A percentile compares a stretch with the other conserved stretches of the same genome.
phyloP scores from a whole-genome alignment of 2,329 filamentous ascomycete species.

The Thelonectria discophora region DNA sequence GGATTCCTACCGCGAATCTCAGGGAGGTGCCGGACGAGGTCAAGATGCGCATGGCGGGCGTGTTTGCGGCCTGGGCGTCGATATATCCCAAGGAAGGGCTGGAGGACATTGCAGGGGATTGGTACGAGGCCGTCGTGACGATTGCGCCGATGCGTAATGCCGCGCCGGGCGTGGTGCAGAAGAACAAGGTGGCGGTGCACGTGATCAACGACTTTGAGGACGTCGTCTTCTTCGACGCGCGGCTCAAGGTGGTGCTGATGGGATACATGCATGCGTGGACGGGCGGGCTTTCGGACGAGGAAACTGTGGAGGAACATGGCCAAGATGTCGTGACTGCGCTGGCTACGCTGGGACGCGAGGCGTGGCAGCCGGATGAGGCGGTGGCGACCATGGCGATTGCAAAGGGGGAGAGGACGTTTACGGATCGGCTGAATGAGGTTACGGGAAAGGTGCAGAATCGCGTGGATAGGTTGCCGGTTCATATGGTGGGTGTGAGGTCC shows the following conservation, averaged over 20 bases:
- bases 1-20: slow-evolving; percentile 65
- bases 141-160: slow-evolving; percentile 61
- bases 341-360: slow-evolving; percentile 56
- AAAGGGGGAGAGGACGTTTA: slow-evolving; percentile 53
- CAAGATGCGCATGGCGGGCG: slow-evolving; percentile 63
- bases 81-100: slow-evolving; percentile 47
- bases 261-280: slow-evolving; percentile 60
- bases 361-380: slow-evolving; percentile 55
- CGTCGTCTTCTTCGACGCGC: slow-evolving; percentile 51
- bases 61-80: slow-evolving; percentile 72
- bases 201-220: slow-evolving; percentile 62
- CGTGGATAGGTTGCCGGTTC: slow-evolving; percentile 67
- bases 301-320: slow-evolving; percentile 44
- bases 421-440: slow-evolving; percentile 58
- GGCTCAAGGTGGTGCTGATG: slow-evolving; percentile 66
- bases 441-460: slow-evolving; percentile 61
- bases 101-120: slow-evolving; percentile 53
- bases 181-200: slow-evolving; percentile 62
- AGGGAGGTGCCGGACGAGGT: slow-evolving; percentile 61
- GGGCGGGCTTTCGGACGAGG: slow-evolving; percentile 28
- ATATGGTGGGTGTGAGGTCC: slow-evolving; percentile 66
- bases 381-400: slow-evolving; percentile 50
- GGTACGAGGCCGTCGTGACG: slow-evolving; percentile 68
- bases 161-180: slow-evolving; percentile 55
- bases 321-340: slow-evolving; percentile 55